These are phyloP conservation scores for Ascochyta pisi DNA, from an alignment of 2,329 filamentous ascomycete species.

Conservation along the genomic window DNA sequence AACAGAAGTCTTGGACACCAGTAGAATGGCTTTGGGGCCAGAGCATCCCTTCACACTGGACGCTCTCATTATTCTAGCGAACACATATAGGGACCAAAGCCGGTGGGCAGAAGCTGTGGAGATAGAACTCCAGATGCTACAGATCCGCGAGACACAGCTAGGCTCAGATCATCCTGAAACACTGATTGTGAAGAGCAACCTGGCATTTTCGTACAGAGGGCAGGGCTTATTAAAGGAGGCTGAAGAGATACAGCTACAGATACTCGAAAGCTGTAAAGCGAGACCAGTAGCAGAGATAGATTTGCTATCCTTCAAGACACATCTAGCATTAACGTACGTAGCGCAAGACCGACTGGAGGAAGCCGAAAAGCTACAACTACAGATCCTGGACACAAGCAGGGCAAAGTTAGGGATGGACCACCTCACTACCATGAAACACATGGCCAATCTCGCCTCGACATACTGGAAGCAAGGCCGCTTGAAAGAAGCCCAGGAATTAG, in stretches of 20 bases:
- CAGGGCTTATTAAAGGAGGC: neutral
- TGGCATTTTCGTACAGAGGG: neutral
- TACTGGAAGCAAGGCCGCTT: constrained; percentile 3
- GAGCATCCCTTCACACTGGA: neutral
- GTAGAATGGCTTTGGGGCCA: neutral
- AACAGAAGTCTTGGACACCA: neutral
- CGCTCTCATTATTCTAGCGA: neutral
- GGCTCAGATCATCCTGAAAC: neutral
- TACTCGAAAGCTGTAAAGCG: neutral
- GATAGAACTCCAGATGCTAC: neutral
- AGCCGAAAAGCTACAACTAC: neutral
- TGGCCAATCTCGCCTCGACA: neutral
- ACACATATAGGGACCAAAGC: neutral
- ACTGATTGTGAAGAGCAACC: neutral
- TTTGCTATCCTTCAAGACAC: neutral
- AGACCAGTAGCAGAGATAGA: neutral
- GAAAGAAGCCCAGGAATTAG: neutral
- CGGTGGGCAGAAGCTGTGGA: neutral
- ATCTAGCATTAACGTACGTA: neutral
- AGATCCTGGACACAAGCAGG: neutral
- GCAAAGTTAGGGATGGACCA: neutral
- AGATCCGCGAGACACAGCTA: neutral
- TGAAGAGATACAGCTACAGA: neutral
- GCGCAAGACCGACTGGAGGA: neutral
- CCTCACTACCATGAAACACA: neutral